Conservation (phyloP, 192 early-diverging fungal species). For the Physocladia obscura region DNA sequence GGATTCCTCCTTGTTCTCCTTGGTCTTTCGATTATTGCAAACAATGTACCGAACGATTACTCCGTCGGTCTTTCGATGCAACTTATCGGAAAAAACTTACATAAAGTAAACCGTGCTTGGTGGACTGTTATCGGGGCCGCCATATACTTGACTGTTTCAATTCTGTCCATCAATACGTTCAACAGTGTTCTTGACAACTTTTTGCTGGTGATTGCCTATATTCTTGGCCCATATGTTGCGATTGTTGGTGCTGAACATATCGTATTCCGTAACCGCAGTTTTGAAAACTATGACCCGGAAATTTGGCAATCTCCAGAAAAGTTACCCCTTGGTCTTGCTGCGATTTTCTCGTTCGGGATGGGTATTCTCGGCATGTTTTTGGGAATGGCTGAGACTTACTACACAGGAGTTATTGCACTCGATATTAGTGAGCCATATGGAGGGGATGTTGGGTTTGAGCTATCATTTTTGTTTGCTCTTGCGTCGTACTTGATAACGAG, state of each 20-base stretch:
- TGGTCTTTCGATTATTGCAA: conserved; percentile 33
- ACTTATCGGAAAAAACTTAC: conserved; percentile 23
- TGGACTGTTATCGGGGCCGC: conserved; percentile 35
- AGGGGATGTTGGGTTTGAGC: conserved; percentile 32
- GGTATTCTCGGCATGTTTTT: conserved; percentile 33
- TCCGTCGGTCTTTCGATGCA: conserved; percentile 39
- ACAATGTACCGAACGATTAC: conserved; percentile 44
- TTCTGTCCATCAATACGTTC: conserved; percentile 27
- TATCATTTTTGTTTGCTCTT: conserved; percentile 28
- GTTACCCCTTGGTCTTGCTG: conserved; percentile 31
- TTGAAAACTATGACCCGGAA: neutral
- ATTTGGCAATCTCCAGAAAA: conserved; percentile 27
- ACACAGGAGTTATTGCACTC: conserved; percentile 18
- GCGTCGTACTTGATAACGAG: conserved; percentile 26
- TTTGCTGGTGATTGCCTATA: conserved; percentile 37
- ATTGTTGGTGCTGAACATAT: conserved; percentile 22
- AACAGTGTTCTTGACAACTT: conserved; percentile 32
- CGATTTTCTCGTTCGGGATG: conserved; percentile 17
- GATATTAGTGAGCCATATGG: conserved; percentile 5
- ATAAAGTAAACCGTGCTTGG: conserved; percentile 17
- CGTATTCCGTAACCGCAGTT: conserved; percentile 11
- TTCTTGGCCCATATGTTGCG: conserved; percentile 29
- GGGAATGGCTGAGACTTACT: conserved; percentile 40
- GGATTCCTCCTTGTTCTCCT: conserved; percentile 36
- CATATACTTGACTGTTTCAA: conserved; percentile 31